Evolutionary conservation across 352 stramenopile species (phyloP).

Genomic region (Aphanomyces stellatus): DNA sequence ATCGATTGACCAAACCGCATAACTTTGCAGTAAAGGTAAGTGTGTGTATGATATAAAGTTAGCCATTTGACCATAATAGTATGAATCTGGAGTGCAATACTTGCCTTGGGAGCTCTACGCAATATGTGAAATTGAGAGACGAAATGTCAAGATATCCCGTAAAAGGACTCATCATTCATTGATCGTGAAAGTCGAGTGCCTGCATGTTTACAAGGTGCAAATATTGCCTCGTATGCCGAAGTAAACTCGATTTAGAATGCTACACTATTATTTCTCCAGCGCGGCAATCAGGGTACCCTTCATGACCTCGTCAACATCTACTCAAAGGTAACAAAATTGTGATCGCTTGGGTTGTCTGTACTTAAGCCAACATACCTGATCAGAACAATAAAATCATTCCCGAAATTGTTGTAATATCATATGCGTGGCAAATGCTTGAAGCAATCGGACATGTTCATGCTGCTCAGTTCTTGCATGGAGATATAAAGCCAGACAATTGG

Average conservation of each 20-base stretch:
- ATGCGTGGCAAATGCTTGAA: constrained; percentile 72
- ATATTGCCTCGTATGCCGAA: not conserved
- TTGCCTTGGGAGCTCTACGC: constrained; percentile 78
- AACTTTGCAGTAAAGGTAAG: constrained; percentile 62
- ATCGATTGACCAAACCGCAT: constrained; percentile 3
- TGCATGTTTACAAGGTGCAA: constrained; percentile 16
- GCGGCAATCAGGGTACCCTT: constrained; percentile 51
- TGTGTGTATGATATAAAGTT: not conserved
- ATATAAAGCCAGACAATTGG: constrained; percentile 86
- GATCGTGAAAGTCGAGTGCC: not conserved
- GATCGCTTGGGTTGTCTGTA: not conserved
- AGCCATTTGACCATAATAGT: constrained; percentile 26
- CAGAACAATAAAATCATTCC: constrained; percentile 49
- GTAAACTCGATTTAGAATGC: constrained; percentile 42
- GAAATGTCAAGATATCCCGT: not conserved
- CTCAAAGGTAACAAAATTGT: constrained; percentile 39
- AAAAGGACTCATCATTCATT: too few relatives aligned
- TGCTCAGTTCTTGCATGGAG: constrained; percentile 60
- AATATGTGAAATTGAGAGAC: constrained; percentile 28
- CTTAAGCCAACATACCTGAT: not conserved
- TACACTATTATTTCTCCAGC: constrained; percentile 65
- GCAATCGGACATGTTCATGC: constrained; percentile 55
- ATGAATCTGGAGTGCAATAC: constrained; percentile 58
- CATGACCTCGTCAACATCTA: constrained; percentile 75
- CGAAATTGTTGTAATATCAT: constrained; percentile 63